Conservation (phyloP, 1,139 yeast genomes). For the Lodderomyces parapsilosis region DNA sequence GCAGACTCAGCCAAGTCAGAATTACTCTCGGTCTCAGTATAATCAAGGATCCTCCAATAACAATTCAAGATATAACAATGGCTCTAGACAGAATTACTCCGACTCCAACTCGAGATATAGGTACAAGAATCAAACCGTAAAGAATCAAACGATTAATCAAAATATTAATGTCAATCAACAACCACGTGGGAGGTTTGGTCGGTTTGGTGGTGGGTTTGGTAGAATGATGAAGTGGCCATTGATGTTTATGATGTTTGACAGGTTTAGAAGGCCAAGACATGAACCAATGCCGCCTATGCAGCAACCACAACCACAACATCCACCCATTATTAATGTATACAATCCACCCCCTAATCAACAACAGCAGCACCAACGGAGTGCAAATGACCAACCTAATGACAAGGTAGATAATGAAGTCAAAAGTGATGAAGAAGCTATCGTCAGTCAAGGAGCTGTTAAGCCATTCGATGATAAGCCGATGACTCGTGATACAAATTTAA, state of each 20-base stretch:
- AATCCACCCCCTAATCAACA: slow-evolving; percentile 8
- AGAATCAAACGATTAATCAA: slow-evolving; percentile 4
- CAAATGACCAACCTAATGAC: not conserved
- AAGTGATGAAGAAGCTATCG: not conserved
- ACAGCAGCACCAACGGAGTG: not conserved
- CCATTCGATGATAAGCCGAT: not conserved
- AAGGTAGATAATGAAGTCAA: not conserved
- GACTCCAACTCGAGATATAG: not conserved
- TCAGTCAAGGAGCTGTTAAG: not conserved
- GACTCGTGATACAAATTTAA: not conserved
- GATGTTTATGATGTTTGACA: slow-evolving; percentile 15
- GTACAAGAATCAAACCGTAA: slow-evolving; percentile 6
- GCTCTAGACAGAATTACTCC: not conserved
- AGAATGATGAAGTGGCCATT: slow-evolving; percentile 13
- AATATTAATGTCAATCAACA: slow-evolving; percentile 10
- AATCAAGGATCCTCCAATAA: slow-evolving; percentile 1
- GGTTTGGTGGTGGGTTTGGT: slow-evolving; percentile 5
- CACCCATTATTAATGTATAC: slow-evolving; percentile 9
- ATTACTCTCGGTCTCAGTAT: not conserved
- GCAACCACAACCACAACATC: slow-evolving; percentile 6
- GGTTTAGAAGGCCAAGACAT: slow-evolving; percentile 10
- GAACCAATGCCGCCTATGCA: slow-evolving; percentile 3
- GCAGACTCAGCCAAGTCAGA: not conserved
- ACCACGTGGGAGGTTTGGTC: slow-evolving; percentile 4
- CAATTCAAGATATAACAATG: not conserved